Base-by-base conservation (phyloP, 2,329 filamentous ascomycete genomes). In the Tolypocladium album region DNA sequence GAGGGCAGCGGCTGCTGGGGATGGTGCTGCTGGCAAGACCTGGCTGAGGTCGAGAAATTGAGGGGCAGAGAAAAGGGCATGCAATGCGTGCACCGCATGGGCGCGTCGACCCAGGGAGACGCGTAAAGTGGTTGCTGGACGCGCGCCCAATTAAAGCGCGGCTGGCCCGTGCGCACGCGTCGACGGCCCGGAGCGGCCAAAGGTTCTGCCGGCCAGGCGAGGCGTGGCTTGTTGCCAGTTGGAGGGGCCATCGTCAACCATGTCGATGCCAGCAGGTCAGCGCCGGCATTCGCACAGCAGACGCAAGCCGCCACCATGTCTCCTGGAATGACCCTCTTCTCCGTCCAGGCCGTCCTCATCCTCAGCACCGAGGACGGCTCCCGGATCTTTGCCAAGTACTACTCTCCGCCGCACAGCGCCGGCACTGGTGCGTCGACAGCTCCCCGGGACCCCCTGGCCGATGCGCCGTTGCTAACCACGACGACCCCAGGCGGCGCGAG, bases 351-450 rank as follows among this genome's bases (percentile, higher is more conserved):
- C 71, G 82, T 92, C 73, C 81, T 91, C 66, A 86, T 92, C 68
- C 86, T 92, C 72, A 86, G 88, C 70, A 87, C 88, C 63, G 91
- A 96, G 76, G 93, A 97, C 75, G 90, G 90, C 71, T 89, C 89
- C 62, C 86, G 93, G 74, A 90, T 97, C 78, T 91, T 96, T 74
- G 86, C 92, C 71, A 97, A 97, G 81, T 96, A 96, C 84, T 96
- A 93, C 81, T 76, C 75, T 75, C 79, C 75, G 78, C 88, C 74
- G 75, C 88, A 78, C 70, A 73, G 71, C 73, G 73, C 72, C 69
- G 73, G 74, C 52, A 66, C 71, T 60, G 70, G 72, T 75, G 71
- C 64, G 63, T 55, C 50, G n/a, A 31, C 52, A 11, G 13, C 40
- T 53, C 36, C 55, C 4, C 1, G 13, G 17, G 9, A 7, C 39